These are phyloP conservation scores for Flagelloscypha sp. DNA, from an alignment of 768 basidiomycete genomes.

Conservation along the genomic window DNA sequence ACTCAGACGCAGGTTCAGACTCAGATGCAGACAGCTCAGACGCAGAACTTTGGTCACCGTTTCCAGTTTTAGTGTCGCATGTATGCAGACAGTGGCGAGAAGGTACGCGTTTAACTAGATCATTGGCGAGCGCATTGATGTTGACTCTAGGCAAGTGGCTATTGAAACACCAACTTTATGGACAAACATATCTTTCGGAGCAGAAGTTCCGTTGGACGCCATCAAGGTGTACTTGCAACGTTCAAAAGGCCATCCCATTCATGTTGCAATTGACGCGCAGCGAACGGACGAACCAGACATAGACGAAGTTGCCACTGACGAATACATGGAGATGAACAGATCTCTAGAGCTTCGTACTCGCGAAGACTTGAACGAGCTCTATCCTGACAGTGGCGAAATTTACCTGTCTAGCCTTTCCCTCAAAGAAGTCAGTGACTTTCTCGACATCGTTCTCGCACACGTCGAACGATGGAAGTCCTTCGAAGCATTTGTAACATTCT, in stretches of 20 bases:
- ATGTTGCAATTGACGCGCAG: conserved; percentile 41
- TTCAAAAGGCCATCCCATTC: conserved; percentile 45
- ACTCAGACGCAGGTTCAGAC: conserved; percentile 11
- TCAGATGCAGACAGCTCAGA: conserved; percentile 11
- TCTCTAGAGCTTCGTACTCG: neutral
- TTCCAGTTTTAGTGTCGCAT: conserved; percentile 52
- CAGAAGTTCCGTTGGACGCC: conserved; percentile 34
- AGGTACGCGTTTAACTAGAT: too few species aligned
- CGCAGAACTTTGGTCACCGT: conserved; percentile 20
- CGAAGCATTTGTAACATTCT: conserved; percentile 36
- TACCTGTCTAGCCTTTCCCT: conserved; percentile 18
- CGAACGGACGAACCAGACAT: conserved; percentile 16
- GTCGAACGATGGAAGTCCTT: conserved; percentile 46
- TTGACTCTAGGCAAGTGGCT: too few species aligned
- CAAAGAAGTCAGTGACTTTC: conserved; percentile 25
- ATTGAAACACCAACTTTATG: conserved; percentile 49
- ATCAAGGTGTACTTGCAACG: conserved; percentile 41
- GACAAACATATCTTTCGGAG: conserved; percentile 36
- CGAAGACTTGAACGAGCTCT: neutral
- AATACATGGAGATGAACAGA: neutral
- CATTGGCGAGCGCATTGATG: too few species aligned
- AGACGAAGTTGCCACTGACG: conserved; percentile 15
- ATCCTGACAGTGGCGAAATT: conserved; percentile 15
- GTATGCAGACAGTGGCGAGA: conserved; percentile 55
- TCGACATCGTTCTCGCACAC: conserved; percentile 43